Conservation (phyloP, 129 eudicot genomes). For the Chrysanthemum seticuspe region DNA sequence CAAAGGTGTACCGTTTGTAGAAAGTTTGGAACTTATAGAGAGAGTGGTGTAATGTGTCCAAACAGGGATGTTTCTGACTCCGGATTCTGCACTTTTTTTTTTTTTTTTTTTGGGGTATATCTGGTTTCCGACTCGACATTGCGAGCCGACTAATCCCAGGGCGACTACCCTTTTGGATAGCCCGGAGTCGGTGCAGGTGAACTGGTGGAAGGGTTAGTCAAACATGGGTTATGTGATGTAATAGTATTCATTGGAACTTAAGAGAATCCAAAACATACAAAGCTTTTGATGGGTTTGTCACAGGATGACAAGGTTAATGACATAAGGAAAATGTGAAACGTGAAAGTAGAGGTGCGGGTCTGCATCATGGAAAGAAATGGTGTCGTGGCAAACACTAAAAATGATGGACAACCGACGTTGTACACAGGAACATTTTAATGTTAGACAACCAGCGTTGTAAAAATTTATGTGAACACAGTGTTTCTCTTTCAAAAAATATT, state of each 20-base stretch:
- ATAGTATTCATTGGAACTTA: conserved; percentile 50
- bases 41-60: conserved; percentile 70
- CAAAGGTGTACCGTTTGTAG: conserved; percentile 44
- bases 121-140: too few relatives aligned
- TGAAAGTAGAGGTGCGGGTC: conserved; percentile 16
- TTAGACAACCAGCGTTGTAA: neutral
- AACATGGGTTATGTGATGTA: conserved; percentile 48
- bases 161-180: too few relatives aligned
- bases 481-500: too few relatives aligned
- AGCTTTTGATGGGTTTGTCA: conserved; percentile 44
- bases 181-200: too few relatives aligned
- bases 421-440: too few relatives aligned
- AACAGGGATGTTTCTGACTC: conserved; percentile 42
- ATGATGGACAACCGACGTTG: neutral
- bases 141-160: neutral
- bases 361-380: conserved; percentile 25
- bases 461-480: too few relatives aligned
- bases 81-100: too few relatives aligned
- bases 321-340: conserved; percentile 24
- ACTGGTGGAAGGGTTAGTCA: conserved; percentile 63
- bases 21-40: conserved; percentile 54
- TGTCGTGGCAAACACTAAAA: conserved; percentile 27
- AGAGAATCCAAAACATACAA: conserved; percentile 67
- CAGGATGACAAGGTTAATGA: conserved; percentile 13
- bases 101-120: too few relatives aligned